Conservation (phyloP, 108 stramenopile species). For the Epipyxis sp. region DNA sequence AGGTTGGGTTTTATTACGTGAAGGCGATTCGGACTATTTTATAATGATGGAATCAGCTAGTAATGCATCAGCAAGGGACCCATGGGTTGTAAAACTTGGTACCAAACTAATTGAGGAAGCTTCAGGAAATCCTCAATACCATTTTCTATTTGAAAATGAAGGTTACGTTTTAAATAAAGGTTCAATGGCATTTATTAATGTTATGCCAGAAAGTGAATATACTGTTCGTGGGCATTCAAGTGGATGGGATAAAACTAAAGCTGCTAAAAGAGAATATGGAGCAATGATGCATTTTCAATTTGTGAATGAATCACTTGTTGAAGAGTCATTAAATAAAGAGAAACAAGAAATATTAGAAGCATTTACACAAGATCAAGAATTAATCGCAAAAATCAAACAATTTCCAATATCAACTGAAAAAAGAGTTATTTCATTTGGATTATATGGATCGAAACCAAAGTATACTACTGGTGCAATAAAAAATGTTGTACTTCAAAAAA, state of each 20-base stretch:
- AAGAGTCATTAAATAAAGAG: not conserved
- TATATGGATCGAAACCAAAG: conserved; percentile 39
- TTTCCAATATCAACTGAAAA: conserved; percentile 15
- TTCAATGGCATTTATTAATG: conserved; percentile 11
- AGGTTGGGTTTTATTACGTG: conserved; percentile 22
- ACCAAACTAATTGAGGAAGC: not conserved
- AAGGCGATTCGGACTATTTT: not conserved
- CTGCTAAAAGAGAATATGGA: conserved; percentile 7
- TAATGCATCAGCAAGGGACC: not conserved
- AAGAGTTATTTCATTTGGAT: conserved; percentile 36
- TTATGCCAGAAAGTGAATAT: not conserved
- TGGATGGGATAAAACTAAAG: not conserved
- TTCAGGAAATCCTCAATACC: not conserved
- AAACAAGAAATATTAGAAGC: not conserved
- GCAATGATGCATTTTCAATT: conserved; percentile 1
- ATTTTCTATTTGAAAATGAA: conserved; percentile 27
- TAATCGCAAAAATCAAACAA: not conserved
- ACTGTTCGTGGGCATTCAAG: not conserved
- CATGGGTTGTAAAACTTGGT: conserved; percentile 18
- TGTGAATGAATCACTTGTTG: not conserved
- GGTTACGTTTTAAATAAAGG: conserved; percentile 14
- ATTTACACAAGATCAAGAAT: not conserved
- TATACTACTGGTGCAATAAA: conserved; percentile 40
- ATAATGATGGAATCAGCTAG: not conserved
- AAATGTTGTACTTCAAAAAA: conserved; percentile 26